Base-by-base conservation (phyloP, 1,284 basidiomycete genomes). In the Chiua sp. region DNA sequence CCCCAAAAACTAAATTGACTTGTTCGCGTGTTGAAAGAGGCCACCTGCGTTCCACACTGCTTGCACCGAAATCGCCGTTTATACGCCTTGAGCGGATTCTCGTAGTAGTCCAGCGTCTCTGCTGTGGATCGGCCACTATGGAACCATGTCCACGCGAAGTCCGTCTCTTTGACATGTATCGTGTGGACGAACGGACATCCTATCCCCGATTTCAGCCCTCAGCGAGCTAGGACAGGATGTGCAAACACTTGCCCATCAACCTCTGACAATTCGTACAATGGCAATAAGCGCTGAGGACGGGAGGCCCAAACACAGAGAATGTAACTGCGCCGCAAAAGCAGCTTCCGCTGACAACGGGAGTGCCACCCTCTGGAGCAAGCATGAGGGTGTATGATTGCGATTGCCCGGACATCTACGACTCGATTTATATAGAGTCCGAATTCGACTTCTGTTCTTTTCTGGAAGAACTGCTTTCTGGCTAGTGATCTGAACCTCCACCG, bases 181-280 rank as follows among this genome's bases (percentile, higher is more conserved):
- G 86, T 86, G 65, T 84, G 82, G 33, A 88, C 78, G 65, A 87
- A 87, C 4, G 87, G 82, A 62, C 80, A 83, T 4, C 80, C 87
- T 88, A 60, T 62, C 16, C 18, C 44, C 49, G 37, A 23, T 15
- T n/a, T 57, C 11, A 23, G 58, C 54, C n/a, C n/a, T 28, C 57
- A 50, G 46, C n/a, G 22, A 32, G 28, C 42, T n/a, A 22, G 48
- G 53, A 50, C 37, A 20, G 18, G 16, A 20, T 6, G 37, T 20
- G 37, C 37, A 48, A 26, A 15, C 53, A 60, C 78, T 60, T 65
- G 85, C 86, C 82, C 62, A 75, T 81, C 48, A 86, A 69, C 33
- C 82, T 75, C 69, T 89, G 88, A 65, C 88, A 90, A 46, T 80
- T 69, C 7, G 85, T 86, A 65, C 87, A 89, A 66, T 88, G 87